These are phyloP conservation scores for Zea luxurians DNA, from an alignment of 176 grass and related monocot species.

Conservation along the genomic window DNA sequence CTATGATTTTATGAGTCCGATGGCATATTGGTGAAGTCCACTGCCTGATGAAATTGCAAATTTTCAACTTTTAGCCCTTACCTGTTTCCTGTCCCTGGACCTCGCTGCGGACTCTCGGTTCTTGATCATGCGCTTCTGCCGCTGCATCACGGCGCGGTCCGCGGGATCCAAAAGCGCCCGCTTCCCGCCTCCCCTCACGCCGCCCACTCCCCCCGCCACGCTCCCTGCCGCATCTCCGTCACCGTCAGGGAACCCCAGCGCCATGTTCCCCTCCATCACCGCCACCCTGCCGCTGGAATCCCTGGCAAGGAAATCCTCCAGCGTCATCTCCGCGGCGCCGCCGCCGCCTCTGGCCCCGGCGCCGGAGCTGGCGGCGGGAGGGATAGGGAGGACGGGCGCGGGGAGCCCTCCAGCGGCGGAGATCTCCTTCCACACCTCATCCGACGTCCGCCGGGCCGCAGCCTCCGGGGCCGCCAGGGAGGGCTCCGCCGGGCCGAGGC, in stretches of 20 bases:
- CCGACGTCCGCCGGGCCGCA: conserved; percentile 46
- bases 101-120: conserved; percentile 93
- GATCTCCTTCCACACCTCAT: conserved; percentile 94
- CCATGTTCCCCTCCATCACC: conserved; percentile 20
- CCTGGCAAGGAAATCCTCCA: conserved; percentile 93
- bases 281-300: conserved; percentile 44
- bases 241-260: conserved; percentile 39
- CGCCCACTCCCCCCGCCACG: not conserved
- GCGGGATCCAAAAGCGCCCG: conserved; percentile 60
- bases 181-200: conserved; percentile 56
- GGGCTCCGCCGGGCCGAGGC: not conserved
- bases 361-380: conserved; percentile 6
- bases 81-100: conserved; percentile 98
- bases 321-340: conserved; percentile 61
- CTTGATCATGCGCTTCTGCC: conserved; percentile 99
- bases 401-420: conserved; percentile 40
- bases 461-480: not conserved
- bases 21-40: too few species aligned
- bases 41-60: too few species aligned
- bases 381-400: not conserved
- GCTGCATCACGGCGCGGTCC: conserved; percentile 68
- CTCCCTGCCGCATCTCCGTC: conserved; percentile 20
- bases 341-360: not conserved
- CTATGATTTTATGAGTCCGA: too few species aligned
- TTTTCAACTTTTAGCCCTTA: not conserved